Evolutionary conservation across 2,329 filamentous ascomycete genomes (phyloP).

Genomic region (Arthrinium puccinioides): DNA sequence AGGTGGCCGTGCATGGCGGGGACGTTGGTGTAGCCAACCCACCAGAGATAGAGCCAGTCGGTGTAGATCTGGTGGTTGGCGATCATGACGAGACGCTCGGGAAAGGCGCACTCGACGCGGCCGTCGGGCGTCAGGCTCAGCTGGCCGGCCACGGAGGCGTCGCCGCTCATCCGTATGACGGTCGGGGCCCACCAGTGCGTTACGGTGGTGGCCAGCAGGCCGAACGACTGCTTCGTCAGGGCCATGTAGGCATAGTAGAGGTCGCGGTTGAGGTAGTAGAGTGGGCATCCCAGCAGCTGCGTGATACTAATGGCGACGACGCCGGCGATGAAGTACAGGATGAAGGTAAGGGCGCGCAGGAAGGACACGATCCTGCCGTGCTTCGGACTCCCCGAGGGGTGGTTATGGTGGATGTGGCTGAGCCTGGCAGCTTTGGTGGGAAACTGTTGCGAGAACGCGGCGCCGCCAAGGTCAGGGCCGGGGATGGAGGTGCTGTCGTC

Average conservation of each 20-base stretch:
- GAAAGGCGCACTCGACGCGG: constrained; percentile 69
- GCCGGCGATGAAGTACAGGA: constrained; percentile 43
- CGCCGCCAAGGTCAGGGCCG: constrained; percentile 19
- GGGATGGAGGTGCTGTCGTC: constrained; percentile 13
- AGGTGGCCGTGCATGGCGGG: constrained; percentile 77
- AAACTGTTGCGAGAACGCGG: no score
- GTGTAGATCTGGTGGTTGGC: constrained; percentile 87
- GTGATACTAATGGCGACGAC: constrained; percentile 54
- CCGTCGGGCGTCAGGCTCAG: constrained; percentile 64
- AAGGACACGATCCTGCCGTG: constrained; percentile 43
- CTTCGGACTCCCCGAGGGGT: constrained; percentile 49
- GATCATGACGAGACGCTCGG: constrained; percentile 73
- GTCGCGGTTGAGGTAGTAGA: constrained; percentile 70
- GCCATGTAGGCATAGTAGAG: constrained; percentile 84
- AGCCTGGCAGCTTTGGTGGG: no score
- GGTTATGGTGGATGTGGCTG: constrained; percentile 19
- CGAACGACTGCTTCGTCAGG: constrained; percentile 78
- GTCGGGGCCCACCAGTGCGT: constrained; percentile 87
- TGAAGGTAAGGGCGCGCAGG: constrained; percentile 43
- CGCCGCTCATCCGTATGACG: constrained; percentile 73
- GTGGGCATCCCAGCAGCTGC: constrained; percentile 67
- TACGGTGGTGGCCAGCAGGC: constrained; percentile 68
- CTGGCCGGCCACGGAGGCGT: constrained; percentile 71
- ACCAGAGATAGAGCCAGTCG: constrained; percentile 91
- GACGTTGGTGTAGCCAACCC: constrained; percentile 74